Evolutionary conservation across 2,329 filamentous ascomycete species (phyloP).

Genomic region (Seiridium unicorne): DNA sequence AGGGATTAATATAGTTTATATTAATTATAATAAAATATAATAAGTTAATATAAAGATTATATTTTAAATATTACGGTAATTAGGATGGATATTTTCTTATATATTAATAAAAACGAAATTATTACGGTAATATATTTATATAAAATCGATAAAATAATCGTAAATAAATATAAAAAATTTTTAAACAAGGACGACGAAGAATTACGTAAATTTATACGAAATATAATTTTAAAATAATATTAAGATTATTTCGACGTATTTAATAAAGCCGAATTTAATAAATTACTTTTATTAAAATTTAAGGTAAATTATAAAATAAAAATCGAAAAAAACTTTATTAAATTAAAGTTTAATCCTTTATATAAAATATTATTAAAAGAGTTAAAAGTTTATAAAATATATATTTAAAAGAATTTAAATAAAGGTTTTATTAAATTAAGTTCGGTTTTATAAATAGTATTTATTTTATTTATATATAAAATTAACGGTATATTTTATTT

Average conservation of each 20-base stretch:
- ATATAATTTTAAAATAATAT: neutral
- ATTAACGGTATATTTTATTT: neutral
- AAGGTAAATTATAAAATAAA: neutral
- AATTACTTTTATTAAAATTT: neutral
- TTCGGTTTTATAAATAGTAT: neutral
- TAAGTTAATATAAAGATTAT: too few species aligned
- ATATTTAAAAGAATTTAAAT: neutral
- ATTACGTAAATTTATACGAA: neutral
- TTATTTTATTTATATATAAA: neutral
- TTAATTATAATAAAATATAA: too few species aligned
- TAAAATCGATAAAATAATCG: neutral
- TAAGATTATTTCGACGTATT: neutral
- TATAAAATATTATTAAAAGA: neutral
- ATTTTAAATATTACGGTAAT: too few species aligned
- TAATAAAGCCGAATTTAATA: neutral
- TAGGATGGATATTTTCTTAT: too few species aligned
- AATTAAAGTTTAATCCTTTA: neutral
- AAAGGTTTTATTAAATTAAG: conserved; percentile 1
- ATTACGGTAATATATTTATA: too few species aligned
- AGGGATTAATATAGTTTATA: too few species aligned
- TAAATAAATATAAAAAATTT: neutral
- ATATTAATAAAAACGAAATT: too few species aligned
- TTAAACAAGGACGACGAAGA: neutral
- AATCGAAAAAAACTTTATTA: too few species aligned
- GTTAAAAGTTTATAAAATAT: conserved; percentile 2